Evolutionary conservation across 805 yeast species (phyloP).

Genomic region (Ogataea methanolica): DNA sequence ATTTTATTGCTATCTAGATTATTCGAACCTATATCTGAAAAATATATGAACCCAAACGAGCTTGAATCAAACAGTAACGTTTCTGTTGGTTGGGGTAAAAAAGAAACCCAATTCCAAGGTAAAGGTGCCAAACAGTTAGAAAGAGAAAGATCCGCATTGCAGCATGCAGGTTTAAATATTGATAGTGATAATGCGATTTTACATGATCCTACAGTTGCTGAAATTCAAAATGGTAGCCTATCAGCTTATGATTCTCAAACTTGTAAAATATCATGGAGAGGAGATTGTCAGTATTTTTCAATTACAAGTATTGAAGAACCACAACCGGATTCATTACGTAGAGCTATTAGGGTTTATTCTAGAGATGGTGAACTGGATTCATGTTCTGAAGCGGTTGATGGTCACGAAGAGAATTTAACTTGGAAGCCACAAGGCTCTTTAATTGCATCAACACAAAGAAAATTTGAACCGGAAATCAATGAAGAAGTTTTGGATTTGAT

Average conservation of each 20-base stretch:
- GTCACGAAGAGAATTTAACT: constrained; percentile 64
- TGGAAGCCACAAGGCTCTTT: constrained; percentile 93
- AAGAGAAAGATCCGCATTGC: constrained; percentile 53
- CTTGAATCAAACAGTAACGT: constrained; percentile 73
- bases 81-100: constrained; percentile 97
- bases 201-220: constrained; percentile 85
- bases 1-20: constrained; percentile 65
- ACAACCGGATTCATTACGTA: constrained; percentile 41
- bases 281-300: constrained; percentile 84
- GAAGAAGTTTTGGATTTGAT: constrained; percentile 49
- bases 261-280: constrained; percentile 80
- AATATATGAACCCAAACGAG: constrained; percentile 54
- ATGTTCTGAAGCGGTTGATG: constrained; percentile 86
- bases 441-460: constrained; percentile 78
- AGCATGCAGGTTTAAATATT: constrained; percentile 62
- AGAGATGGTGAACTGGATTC: constrained; percentile 77
- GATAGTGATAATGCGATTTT: constrained; percentile 49
- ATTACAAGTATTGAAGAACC: constrained; percentile 58
- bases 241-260: constrained; percentile 49
- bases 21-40: constrained; percentile 77
- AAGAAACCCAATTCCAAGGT: constrained; percentile 95
- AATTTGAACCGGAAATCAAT: constrained; percentile 45
- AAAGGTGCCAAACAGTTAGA: constrained; percentile 81
- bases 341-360: constrained; percentile 78
- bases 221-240: constrained; percentile 62